These are phyloP conservation scores for Solanum virginianum DNA, from an alignment of 257 asterid species.

Conservation along the genomic window DNA sequence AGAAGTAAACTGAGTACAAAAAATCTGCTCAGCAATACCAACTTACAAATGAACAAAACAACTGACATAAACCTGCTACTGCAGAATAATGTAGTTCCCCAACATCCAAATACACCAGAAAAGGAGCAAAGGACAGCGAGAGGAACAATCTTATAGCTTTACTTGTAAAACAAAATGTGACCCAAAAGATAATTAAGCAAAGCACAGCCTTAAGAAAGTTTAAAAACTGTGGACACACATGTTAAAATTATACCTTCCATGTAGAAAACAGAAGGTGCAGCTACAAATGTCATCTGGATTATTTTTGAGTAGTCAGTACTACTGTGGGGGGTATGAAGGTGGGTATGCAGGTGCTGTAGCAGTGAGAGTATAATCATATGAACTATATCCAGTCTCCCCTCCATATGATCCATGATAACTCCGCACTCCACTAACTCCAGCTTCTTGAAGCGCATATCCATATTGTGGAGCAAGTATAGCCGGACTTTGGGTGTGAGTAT, in stretches of 20 bases:
- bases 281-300: not conserved
- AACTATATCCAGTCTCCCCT: not conserved
- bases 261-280: not conserved
- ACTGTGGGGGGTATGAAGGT: slow-evolving; percentile 4
- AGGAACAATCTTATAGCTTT: slow-evolving; percentile 15
- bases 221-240: not conserved
- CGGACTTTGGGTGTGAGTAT: not conserved
- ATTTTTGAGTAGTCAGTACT: not conserved
- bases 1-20: not conserved
- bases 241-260: not conserved
- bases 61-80: not conserved
- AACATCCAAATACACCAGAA: slow-evolving; percentile 12
- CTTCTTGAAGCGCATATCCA: not conserved
- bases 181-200: not conserved
- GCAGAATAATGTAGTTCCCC: not conserved
- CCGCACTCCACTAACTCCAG: not conserved
- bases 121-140: slow-evolving; percentile 19
- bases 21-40: not conserved
- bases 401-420: not conserved
- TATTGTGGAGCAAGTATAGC: slow-evolving; percentile 1
- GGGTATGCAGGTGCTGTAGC: slow-evolving; percentile 1
- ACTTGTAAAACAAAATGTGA: not conserved
- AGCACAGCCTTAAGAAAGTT: not conserved
- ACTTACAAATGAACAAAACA: not conserved
- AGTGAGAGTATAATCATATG: not conserved